Percentiles rank a stretch among this genome's conserved stretches.
These are phyloP conservation scores for Calycina herbarum DNA, from an alignment of 2,329 filamentous ascomycete genomes.

Conservation along the genomic window DNA sequence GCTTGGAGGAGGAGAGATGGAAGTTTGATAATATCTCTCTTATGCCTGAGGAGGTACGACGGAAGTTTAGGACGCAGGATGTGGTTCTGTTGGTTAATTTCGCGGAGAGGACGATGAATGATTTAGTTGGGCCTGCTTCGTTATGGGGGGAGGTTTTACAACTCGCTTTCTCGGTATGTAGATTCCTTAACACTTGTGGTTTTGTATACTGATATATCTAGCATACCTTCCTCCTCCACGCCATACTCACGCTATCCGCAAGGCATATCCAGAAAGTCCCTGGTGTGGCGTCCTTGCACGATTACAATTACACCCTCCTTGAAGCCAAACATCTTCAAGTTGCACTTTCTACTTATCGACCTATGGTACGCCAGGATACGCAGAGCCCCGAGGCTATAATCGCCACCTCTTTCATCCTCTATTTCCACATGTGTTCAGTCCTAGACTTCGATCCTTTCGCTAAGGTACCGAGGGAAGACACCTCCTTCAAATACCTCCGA, in stretches of 20 bases:
- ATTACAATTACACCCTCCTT: constrained; percentile 13
- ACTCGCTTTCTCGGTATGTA: constrained; percentile 22
- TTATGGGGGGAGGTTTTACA: constrained; percentile 25
- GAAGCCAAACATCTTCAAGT: constrained; percentile 23
- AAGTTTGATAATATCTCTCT: neutral
- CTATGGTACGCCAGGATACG: constrained; percentile 14
- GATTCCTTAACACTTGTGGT: too few relatives aligned
- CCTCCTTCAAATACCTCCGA: constrained; percentile 23
- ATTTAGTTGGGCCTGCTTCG: constrained; percentile 14
- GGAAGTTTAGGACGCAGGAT: constrained; percentile 16
- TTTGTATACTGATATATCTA: constrained; percentile 1
- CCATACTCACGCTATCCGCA: constrained; percentile 22
- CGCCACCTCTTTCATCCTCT: constrained; percentile 24
- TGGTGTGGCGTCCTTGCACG: neutral
- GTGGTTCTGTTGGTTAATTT: constrained; percentile 18
- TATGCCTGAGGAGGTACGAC: constrained; percentile 14
- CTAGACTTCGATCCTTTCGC: constrained; percentile 21
- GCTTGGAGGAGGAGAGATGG: neutral
- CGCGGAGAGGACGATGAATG: constrained; percentile 12
- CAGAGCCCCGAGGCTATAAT: constrained; percentile 23
- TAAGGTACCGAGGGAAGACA: constrained; percentile 16
- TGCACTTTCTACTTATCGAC: constrained; percentile 21
- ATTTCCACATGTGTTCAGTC: constrained; percentile 22
- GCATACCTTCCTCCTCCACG: constrained; percentile 25
- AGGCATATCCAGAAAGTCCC: constrained; percentile 17